Evolutionary conservation across 257 asterid genomes (phyloP).

Genomic region (Marsdenia floribunda): DNA sequence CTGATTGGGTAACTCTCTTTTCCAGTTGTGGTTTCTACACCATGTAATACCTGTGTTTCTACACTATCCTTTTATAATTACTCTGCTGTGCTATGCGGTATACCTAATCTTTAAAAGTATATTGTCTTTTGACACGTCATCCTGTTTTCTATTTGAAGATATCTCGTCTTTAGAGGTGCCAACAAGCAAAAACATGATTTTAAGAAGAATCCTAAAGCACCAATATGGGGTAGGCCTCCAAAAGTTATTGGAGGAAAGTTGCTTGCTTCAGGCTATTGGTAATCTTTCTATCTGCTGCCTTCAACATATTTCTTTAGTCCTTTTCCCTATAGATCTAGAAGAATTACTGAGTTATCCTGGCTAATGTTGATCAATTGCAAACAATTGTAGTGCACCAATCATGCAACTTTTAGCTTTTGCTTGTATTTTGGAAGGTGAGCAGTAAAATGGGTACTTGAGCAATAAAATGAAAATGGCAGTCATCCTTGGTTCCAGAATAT

Average conservation of each 20-base stretch:
- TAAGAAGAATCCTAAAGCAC: slow-evolving; percentile 82
- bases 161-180: slow-evolving; percentile 91
- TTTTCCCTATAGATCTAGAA: neutral
- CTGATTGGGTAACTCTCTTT: slow-evolving; percentile 55
- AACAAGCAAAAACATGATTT: slow-evolving; percentile 90
- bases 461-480: neutral
- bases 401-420: neutral
- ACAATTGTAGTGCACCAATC: neutral
- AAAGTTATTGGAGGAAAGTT: slow-evolving; percentile 90
- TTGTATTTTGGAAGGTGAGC: neutral
- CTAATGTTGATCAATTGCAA: neutral
- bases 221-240: slow-evolving; percentile 90
- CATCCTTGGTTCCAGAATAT: neutral
- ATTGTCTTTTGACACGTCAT: slow-evolving; percentile 17
- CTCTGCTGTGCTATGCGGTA: neutral
- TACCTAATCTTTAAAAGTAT: slow-evolving; percentile 2
- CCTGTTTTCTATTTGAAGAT: slow-evolving; percentile 46
- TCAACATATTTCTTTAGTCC: neutral
- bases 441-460: neutral
- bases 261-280: slow-evolving; percentile 99
- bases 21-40: neutral
- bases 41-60: neutral
- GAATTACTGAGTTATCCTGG: neutral
- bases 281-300: slow-evolving; percentile 16
- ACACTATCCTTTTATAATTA: neutral